Percentiles rank a stretch among this genome's conserved stretches.
phyloP scores from a whole-genome alignment of 2,329 filamentous ascomycete species.

The Phaeophleospora eucalypticola region DNA sequence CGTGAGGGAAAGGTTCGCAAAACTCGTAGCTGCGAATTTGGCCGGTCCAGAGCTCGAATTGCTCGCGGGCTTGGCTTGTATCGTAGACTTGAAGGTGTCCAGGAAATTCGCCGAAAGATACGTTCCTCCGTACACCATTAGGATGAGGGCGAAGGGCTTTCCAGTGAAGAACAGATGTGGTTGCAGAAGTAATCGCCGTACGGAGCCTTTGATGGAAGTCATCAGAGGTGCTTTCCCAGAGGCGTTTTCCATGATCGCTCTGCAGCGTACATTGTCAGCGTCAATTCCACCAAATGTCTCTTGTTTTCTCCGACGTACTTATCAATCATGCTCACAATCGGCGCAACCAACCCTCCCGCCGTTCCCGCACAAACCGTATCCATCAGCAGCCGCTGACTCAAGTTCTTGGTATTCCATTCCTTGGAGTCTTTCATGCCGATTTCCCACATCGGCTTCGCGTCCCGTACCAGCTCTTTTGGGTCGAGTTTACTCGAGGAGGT shows the following conservation, averaged over 20 bases:
- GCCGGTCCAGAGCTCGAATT: conserved; percentile 67
- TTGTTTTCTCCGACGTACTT: conserved; percentile 50
- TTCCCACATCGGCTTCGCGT: not conserved
- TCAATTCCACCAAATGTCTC: too few species aligned
- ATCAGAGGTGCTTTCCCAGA: conserved; percentile 61
- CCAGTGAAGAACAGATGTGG: conserved; percentile 61
- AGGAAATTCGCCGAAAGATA: conserved; percentile 85
- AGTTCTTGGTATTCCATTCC: conserved; percentile 70
- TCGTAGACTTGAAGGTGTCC: conserved; percentile 71
- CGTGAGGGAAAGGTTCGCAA: conserved; percentile 80
- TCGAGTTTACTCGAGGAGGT: too few species aligned
- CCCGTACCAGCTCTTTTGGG: not conserved
- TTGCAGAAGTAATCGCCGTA: conserved; percentile 53
- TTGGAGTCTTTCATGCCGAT: conserved; percentile 5
- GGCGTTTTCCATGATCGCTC: conserved; percentile 78
- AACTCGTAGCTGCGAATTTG: conserved; percentile 77
- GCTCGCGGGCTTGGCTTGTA: conserved; percentile 53
- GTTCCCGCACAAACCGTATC: conserved; percentile 66
- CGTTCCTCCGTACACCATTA: conserved; percentile 74
- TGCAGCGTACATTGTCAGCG: too few species aligned
- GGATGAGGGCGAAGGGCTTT: conserved; percentile 65
- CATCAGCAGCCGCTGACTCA: conserved; percentile 62
- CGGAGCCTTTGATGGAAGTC: conserved; percentile 56
- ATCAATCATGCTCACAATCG: conserved; percentile 83
- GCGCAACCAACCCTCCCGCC: conserved; percentile 73